phyloP scores from a whole-genome alignment of 257 asterid species.

The Fraxinus anomala region DNA sequence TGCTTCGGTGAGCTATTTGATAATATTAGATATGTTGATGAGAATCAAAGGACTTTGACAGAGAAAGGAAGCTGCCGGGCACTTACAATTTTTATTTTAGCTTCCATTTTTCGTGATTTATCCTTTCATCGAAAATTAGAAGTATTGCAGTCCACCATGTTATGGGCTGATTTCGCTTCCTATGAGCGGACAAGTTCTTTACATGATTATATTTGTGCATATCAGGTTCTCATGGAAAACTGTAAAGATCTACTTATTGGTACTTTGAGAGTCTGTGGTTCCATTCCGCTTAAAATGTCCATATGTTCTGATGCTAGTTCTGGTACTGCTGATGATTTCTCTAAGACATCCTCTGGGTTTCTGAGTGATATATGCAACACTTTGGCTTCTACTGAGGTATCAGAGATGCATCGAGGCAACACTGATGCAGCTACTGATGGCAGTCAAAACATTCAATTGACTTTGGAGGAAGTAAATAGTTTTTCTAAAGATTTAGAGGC shows the following conservation, averaged over 20 bases:
- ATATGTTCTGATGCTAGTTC: constrained; percentile 44
- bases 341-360: constrained; percentile 51
- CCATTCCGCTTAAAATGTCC: constrained; percentile 55
- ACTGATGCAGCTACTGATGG: constrained; percentile 34
- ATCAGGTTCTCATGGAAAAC: constrained; percentile 75
- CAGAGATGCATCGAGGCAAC: constrained; percentile 41
- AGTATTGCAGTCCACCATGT: constrained; percentile 49
- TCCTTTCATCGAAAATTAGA: constrained; percentile 63
- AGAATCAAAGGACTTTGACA: constrained; percentile 33
- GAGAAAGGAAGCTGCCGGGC: constrained; percentile 61
- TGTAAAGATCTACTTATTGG: constrained; percentile 59
- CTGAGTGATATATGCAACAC: constrained; percentile 56
- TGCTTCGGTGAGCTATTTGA: constrained; percentile 81
- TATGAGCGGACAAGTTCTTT: constrained; percentile 53
- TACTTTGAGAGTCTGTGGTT: constrained; percentile 57
- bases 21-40: constrained; percentile 40
- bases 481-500: constrained; percentile 54
- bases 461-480: constrained; percentile 48
- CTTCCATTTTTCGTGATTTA: constrained; percentile 70
- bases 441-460: constrained; percentile 46
- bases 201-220: constrained; percentile 81
- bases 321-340: constrained; percentile 42
- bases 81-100: constrained; percentile 68
- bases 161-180: constrained; percentile 74
- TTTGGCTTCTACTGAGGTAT: constrained; percentile 36